Base-by-base conservation (phyloP, 2,329 filamentous ascomycete species). In the Phialophora verrucosa region DNA sequence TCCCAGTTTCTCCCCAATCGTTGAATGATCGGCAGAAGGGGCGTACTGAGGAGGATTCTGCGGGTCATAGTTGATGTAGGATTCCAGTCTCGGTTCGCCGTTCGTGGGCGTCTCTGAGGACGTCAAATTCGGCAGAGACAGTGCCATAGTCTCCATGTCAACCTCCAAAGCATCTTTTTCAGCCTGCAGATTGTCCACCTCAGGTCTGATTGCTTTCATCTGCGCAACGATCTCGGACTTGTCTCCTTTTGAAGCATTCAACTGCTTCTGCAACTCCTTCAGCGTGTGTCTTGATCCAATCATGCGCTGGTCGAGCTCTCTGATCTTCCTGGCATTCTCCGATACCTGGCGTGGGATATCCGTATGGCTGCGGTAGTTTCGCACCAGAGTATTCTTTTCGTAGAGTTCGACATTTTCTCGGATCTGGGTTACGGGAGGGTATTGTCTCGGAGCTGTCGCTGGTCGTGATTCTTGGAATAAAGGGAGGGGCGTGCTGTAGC, bases 341-440 rank as follows among this genome's bases (percentile, higher is more conserved):
- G 64, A 63, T 53, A 89, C 88, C 47, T 79, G 78, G 74, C 80
- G 83, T 2, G 87, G 83, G 58, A 84, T 81, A 14, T 81, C 78
- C 12, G 82, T 78, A 62, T 85, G 83, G 0, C 79, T 76, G 14
- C 77, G 83, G 80, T 97, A 97, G 77, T 97, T 97, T 72, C 95
- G 88, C 71, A 93, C 89, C 66, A 90, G 77, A 79, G 92, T 96
- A 75, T 96, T 98, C 71, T 90, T 83, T 72, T 90, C 86, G 82
- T 97, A 91, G 17, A 96, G 84, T 14, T 89, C 87, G 17, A 91
- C 87, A 78, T 96, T 91, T 75, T 92, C 86, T 65, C 93, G 93
- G 77, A 99, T 97, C 80, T 95, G 90, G 77, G 92, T 94, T 76
- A 96, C 85, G 80, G 97, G 91, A 71, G 96, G 85, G 55, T 85